Conservation (phyloP, 495 filamentous ascomycete genomes). For the Emericellopsis terricola region DNA sequence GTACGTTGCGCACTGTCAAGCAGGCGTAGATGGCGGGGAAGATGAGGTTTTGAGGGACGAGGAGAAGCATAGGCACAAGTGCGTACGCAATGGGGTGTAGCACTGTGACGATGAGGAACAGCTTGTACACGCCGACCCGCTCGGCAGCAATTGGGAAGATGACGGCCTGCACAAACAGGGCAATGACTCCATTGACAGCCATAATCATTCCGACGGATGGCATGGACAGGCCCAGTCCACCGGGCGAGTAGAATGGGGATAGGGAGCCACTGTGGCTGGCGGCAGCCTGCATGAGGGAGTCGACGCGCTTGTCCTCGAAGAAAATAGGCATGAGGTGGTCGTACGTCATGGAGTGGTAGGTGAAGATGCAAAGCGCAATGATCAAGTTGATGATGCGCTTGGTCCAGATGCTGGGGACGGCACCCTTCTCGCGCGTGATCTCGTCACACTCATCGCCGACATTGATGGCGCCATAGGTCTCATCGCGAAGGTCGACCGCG, state of each 20-base stretch:
- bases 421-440: conserved; percentile 21
- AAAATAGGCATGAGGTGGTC: conserved; percentile 75
- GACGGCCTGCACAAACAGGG: conserved; percentile 58
- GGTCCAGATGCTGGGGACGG: conserved; percentile 35
- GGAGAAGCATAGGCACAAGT: conserved; percentile 50
- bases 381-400: conserved; percentile 51
- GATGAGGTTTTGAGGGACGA: conserved; percentile 37
- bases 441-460: conserved; percentile 14
- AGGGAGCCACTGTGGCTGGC: conserved; percentile 3
- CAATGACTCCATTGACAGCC: conserved; percentile 62
- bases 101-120: conserved; percentile 54
- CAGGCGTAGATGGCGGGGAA: conserved; percentile 58
- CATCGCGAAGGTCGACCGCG: conserved; percentile 48
- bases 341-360: conserved; percentile 77
- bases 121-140: conserved; percentile 52
- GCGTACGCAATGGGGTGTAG: conserved; percentile 63
- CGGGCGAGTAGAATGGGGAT: conserved; percentile 40
- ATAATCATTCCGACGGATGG: conserved; percentile 62
- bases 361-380: conserved; percentile 60
- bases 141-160: conserved; percentile 57
- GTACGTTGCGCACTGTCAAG: conserved; percentile 52
- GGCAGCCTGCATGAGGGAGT: conserved; percentile 4
- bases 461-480: conserved; percentile 61
- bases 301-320: conserved; percentile 45
- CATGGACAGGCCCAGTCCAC: conserved; percentile 56